Evolutionary conservation across 352 stramenopile genomes (phyloP), one percentile per base, ranked within the genome.

Genomic region (Chrysophaeum taylorii): DNA sequence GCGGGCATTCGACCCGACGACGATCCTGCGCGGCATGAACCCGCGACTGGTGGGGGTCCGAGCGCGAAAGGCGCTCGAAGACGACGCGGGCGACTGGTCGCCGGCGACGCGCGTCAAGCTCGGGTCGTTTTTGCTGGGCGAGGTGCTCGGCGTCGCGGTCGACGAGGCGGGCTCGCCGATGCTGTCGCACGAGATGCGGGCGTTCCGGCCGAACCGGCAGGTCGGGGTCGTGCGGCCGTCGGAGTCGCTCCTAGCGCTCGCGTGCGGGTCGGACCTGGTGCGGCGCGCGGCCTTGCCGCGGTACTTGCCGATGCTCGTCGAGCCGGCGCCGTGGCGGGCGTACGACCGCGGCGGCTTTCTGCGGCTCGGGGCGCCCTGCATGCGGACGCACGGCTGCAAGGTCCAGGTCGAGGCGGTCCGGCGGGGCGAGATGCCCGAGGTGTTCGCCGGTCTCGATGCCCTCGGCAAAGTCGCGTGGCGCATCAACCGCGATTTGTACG

Each of bases 271-370:
- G 37, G 33, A 41, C 7, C 52, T 38, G 60, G 88, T 89, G 33
- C 75, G 89, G 14, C 64, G 91, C 50, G 82, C 85, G 16, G 90
- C 85, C 81, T 89, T 83, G 23, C 84, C 87, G 21, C 81, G 91
- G 23, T 93, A 96, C 73, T 82, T 96, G 68, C 93, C 94, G 25
- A 98, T 98, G 94, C 82, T 98, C 45, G 88, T 98, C 14, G 91
- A 93, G 25, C 94, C 94, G 18, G 87, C 84, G 67, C 81, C 84
- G 33, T 98, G 94, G 94, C 85, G 83, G 9, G 80, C 76, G 54
- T 78, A 93, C 7, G 83, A 88, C 60, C 85, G 92, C 66, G 94
- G 94, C 21, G 92, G 91, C 12, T 98, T 97, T 76, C 76, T 95
- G 45, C 90, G 84, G 66, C 80, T 97, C 23, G 85, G 92, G 63